phyloP scores from a whole-genome alignment of 331 rosid species.

The Ulmus americana region DNA sequence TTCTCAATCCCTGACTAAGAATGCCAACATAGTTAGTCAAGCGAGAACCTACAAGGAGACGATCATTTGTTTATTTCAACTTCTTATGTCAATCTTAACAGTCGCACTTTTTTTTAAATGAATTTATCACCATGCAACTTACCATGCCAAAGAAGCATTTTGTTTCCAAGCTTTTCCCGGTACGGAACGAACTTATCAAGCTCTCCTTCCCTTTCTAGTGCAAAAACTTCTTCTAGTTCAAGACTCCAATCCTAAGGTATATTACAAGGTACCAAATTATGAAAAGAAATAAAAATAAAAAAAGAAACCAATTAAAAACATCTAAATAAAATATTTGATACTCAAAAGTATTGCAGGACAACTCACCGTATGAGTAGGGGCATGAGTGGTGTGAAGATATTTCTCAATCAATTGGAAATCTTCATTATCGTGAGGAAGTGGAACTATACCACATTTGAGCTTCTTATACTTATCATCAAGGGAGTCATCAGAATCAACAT shows the following conservation, averaged over 20 bases:
- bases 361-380: constrained; percentile 91
- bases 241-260: constrained; percentile 78
- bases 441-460: constrained; percentile 67
- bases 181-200: constrained; percentile 56
- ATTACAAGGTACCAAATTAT: constrained; percentile 8
- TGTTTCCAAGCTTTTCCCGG: constrained; percentile 60
- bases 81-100: neutral
- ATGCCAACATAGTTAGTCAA: constrained; percentile 89
- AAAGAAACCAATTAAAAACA: neutral
- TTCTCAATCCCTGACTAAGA: constrained; percentile 92
- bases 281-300: neutral
- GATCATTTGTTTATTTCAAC: constrained; percentile 11
- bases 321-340: neutral
- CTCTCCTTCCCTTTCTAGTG: constrained; percentile 91
- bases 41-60: constrained; percentile 61
- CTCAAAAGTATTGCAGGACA: constrained; percentile 7
- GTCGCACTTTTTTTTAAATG: neutral
- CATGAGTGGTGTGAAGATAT: constrained; percentile 82
- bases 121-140: constrained; percentile 22
- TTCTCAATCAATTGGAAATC: constrained; percentile 71
- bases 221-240: constrained; percentile 88
- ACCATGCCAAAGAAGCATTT: constrained; percentile 99
- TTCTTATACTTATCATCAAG: constrained; percentile 85
- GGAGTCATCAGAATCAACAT: constrained; percentile 63
- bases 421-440: constrained; percentile 76